phyloP scores from a whole-genome alignment of 1,139 yeast species.

The Hyphopichia khmerensis region DNA sequence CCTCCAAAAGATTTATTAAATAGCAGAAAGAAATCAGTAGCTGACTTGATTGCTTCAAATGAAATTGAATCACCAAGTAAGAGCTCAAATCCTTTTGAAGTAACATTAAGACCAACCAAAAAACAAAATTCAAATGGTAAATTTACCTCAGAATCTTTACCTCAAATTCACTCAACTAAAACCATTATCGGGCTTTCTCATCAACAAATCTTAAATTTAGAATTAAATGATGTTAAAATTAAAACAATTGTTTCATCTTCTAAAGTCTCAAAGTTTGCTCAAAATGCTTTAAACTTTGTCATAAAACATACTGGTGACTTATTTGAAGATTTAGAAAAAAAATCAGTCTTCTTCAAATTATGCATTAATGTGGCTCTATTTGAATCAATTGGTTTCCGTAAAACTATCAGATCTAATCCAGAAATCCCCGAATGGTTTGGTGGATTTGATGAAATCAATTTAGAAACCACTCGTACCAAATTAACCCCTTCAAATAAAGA shows the following conservation, averaged over 20 bases:
- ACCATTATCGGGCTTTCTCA: slow-evolving; percentile 44
- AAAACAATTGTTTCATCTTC: slow-evolving; percentile 37
- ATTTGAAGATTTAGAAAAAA: slow-evolving; percentile 25
- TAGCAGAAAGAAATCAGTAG: slow-evolving; percentile 2
- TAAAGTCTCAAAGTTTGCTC: slow-evolving; percentile 31
- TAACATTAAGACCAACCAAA: slow-evolving; percentile 32
- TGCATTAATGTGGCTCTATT: slow-evolving; percentile 40
- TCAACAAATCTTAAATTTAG: slow-evolving; percentile 34
- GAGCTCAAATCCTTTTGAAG: slow-evolving; percentile 24
- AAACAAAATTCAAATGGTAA: slow-evolving; percentile 26
- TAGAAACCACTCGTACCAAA: slow-evolving; percentile 34
- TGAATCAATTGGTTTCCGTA: slow-evolving; percentile 39
- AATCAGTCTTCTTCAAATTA: slow-evolving; percentile 27
- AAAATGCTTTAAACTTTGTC: slow-evolving; percentile 28
- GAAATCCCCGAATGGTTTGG: slow-evolving; percentile 31
- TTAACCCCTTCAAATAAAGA: slow-evolving; percentile 36
- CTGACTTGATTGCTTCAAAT: not conserved
- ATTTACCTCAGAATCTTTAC: slow-evolving; percentile 28
- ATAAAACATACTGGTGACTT: slow-evolving; percentile 25
- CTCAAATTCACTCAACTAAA: slow-evolving; percentile 35
- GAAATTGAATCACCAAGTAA: not conserved
- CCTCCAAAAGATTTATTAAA: slow-evolving; percentile 1
- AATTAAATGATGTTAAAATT: slow-evolving; percentile 37
- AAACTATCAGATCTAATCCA: slow-evolving; percentile 25
- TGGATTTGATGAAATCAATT: slow-evolving; percentile 33